Conservation (phyloP, 2,329 filamentous ascomycete genomes). For the Rhinocladiella similis region DNA sequence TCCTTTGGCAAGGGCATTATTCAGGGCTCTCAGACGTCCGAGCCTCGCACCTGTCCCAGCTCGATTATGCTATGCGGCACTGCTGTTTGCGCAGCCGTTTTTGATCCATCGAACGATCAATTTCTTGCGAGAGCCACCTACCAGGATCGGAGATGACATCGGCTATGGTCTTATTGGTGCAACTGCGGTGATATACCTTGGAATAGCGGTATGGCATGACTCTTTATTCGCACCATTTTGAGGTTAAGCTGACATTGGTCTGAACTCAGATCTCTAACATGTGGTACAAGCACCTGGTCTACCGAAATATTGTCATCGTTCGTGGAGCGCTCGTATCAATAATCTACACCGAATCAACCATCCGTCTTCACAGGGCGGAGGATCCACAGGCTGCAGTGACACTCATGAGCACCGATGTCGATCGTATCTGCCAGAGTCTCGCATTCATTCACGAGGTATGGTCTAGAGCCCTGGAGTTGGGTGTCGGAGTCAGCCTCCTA, state of each 20-base stretch:
- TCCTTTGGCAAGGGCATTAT: background rate
- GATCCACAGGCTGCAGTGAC: constrained; percentile 32
- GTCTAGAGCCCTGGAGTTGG: constrained; percentile 18
- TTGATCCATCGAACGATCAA: constrained; percentile 41
- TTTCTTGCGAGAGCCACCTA: constrained; percentile 18
- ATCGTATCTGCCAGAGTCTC: constrained; percentile 31
- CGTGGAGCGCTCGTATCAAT: constrained; percentile 35
- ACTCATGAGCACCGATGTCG: constrained; percentile 38
- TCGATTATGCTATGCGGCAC: constrained; percentile 41
- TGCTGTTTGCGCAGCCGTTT: constrained; percentile 50
- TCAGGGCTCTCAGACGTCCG: constrained; percentile 6
- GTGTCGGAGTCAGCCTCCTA: constrained; percentile 6
- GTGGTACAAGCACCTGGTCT: constrained; percentile 43
- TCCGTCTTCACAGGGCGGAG: constrained; percentile 19
- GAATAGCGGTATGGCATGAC: constrained; percentile 38
- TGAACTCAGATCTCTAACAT: constrained; percentile 24
- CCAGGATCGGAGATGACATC: constrained; percentile 20
- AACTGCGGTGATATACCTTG: constrained; percentile 43
- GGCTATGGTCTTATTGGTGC: constrained; percentile 46
- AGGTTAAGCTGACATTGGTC: background rate
- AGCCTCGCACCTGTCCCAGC: constrained; percentile 15
- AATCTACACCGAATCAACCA: constrained; percentile 37
- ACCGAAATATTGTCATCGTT: constrained; percentile 35
- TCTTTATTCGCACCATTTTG: background rate
- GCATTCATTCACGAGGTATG: constrained; percentile 33